phyloP scores from a whole-genome alignment of 2,329 filamentous ascomycete genomes.

The Emericellopsis cladophorae region DNA sequence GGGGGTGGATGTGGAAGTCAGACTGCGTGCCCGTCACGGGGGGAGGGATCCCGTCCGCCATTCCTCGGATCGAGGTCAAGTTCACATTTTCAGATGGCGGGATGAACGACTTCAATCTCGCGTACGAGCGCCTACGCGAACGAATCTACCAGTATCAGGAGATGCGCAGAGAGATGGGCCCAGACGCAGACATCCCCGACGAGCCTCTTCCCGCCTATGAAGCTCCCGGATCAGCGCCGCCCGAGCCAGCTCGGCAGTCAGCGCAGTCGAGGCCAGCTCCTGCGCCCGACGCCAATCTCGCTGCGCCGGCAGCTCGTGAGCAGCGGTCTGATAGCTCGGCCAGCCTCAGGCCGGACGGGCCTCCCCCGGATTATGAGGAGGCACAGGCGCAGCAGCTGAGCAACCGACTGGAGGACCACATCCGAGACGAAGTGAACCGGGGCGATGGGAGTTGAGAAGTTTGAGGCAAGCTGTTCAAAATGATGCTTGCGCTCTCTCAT shows the following conservation, averaged over 20 bases:
- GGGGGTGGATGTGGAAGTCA: slow-evolving; percentile 84
- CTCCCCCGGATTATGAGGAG: slow-evolving; percentile 85
- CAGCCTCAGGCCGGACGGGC: slow-evolving; percentile 48
- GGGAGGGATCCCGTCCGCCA: slow-evolving; percentile 66
- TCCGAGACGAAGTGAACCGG: slow-evolving; percentile 61
- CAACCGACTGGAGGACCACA: slow-evolving; percentile 52
- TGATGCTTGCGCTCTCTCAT: too few relatives aligned
- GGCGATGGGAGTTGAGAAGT: slow-evolving; percentile 13
- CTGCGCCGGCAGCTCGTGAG: slow-evolving; percentile 9
- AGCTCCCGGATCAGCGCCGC: slow-evolving; percentile 23
- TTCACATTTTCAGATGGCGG: slow-evolving; percentile 90
- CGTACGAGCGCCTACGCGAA: slow-evolving; percentile 76
- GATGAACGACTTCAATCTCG: slow-evolving; percentile 79
- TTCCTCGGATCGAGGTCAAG: slow-evolving; percentile 65
- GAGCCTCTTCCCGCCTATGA: slow-evolving; percentile 87
- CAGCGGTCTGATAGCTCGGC: slow-evolving; percentile 19
- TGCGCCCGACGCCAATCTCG: slow-evolving; percentile 8
- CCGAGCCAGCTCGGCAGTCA: slow-evolving; percentile 10
- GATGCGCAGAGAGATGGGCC: slow-evolving; percentile 55
- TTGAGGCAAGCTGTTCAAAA: too few relatives aligned
- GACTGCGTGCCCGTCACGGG: slow-evolving; percentile 68
- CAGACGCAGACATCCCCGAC: slow-evolving; percentile 54
- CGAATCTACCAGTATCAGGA: slow-evolving; percentile 71
- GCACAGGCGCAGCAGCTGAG: slow-evolving; percentile 60
- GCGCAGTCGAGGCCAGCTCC: neutral